A percentile compares a stretch with the other conserved stretches of the same genome.
phyloP scores from a whole-genome alignment of 495 filamentous ascomycete genomes.

The Aspergillus taichungensis region DNA sequence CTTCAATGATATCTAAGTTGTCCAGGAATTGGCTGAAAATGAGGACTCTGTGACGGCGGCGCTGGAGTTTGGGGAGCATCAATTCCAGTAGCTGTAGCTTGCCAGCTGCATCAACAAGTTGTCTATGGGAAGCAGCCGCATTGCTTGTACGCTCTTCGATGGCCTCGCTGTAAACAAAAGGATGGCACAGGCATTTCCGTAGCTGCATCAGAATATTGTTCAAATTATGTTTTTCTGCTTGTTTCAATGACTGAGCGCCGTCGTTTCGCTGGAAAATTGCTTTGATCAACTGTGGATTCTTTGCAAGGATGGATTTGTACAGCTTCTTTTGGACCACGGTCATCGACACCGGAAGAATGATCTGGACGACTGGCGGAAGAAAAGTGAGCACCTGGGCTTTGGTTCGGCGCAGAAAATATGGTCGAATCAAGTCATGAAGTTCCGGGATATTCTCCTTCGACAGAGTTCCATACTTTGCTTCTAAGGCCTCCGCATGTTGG shows the following conservation, averaged over 20 bases:
- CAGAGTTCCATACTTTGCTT: conserved; percentile 63
- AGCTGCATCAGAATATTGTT: conserved; percentile 95
- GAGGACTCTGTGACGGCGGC: conserved; percentile 83
- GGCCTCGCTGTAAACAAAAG: conserved; percentile 80
- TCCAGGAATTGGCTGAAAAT: conserved; percentile 96
- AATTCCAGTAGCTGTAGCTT: conserved; percentile 82
- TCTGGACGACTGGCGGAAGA: conserved; percentile 84
- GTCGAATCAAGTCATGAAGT: conserved; percentile 77
- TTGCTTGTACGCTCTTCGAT: conserved; percentile 71
- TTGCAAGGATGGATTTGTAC: conserved; percentile 85
- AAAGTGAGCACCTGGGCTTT: conserved; percentile 85
- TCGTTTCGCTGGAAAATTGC: conserved; percentile 65
- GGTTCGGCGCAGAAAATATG: conserved; percentile 74
- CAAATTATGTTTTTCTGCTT: conserved; percentile 63
- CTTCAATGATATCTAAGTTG: conserved; percentile 82
- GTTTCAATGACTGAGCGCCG: conserved; percentile 38
- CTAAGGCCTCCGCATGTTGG: conserved; percentile 60
- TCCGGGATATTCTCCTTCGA: conserved; percentile 70
- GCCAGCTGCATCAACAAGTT: conserved; percentile 81
- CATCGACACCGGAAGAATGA: conserved; percentile 92
- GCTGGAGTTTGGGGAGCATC: conserved; percentile 82
- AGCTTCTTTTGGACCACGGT: conserved; percentile 85
- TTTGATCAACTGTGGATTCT: conserved; percentile 81
- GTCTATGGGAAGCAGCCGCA: conserved; percentile 51
- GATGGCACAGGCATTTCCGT: conserved; percentile 89